A percentile compares a stretch with the other conserved stretches of the same genome.
phyloP scores from a whole-genome alignment of 495 filamentous ascomycete species.

The Bathelium albidoporum region DNA sequence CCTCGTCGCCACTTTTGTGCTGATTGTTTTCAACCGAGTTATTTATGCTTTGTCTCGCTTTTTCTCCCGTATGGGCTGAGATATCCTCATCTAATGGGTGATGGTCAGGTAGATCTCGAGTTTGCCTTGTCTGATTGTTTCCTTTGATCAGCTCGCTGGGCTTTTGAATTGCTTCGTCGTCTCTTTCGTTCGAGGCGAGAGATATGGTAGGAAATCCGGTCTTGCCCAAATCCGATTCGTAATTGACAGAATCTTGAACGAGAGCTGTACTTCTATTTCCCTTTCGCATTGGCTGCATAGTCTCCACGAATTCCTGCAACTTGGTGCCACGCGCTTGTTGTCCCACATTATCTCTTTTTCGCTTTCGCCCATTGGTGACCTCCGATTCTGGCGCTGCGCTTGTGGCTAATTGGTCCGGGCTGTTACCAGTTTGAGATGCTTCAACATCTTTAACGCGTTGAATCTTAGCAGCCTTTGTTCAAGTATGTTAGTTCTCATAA shows the following conservation, averaged over 20 bases:
- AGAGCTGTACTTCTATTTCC: not conserved
- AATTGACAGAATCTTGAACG: not conserved
- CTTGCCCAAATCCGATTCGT: not conserved
- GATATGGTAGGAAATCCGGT: slow-evolving; percentile 20
- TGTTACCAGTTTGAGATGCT: not conserved
- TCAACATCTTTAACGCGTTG: not conserved
- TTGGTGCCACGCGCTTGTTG: slow-evolving; percentile 54
- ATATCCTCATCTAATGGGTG: not conserved
- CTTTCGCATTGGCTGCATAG: slow-evolving; percentile 64
- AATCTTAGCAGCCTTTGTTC: not conserved
- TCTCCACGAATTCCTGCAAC: slow-evolving; percentile 74
- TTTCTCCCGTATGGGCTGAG: not conserved
- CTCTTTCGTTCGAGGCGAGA: slow-evolving; percentile 49
- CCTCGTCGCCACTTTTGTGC: slow-evolving; percentile 46
- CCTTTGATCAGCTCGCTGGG: not conserved
- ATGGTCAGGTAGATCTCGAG: not conserved
- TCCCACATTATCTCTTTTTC: slow-evolving; percentile 42
- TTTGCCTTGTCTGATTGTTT: not conserved
- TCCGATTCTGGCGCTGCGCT: not conserved
- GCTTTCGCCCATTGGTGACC: slow-evolving; percentile 34
- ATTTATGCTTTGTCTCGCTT: not conserved
- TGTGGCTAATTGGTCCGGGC: not conserved
- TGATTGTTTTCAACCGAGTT: not conserved
- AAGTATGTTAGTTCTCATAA: not conserved
- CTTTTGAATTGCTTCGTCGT: slow-evolving; percentile 53